Base-by-base conservation (phyloP, 805 yeast genomes). In the Scheffersomyces lignosus region DNA sequence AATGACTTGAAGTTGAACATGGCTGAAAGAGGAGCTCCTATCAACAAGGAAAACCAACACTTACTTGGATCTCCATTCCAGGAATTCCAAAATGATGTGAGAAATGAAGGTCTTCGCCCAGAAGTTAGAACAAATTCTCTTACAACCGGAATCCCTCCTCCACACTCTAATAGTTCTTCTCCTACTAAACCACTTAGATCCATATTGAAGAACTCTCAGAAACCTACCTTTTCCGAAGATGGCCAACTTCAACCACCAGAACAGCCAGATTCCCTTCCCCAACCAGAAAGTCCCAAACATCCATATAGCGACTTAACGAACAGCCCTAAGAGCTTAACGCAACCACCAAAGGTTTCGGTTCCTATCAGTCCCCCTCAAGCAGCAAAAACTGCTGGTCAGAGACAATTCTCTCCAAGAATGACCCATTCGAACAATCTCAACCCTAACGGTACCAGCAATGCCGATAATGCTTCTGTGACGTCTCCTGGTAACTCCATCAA, bases 401-500 rank as follows among this genome's bases (percentile, higher is more conserved):
- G 28, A 6, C 37, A 30, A 27, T 18, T 32, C 27, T 20, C 18
- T 20, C 24, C 24, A 7, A 20, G 10, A 10, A 14, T 6, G 6
- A 7, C 24, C 24, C 9, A 28, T 18, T 13, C 5, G 5, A 8
- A 6, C 31, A 13, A 20, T 20, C n/a, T n/a, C n/a, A n/a, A n/a
- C n/a, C n/a, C n/a, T n/a, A n/a, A n/a, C n/a, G n/a, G n/a, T n/a
- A n/a, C n/a, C n/a, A n/a, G n/a, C n/a, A 10, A 20, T 7, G 7
- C 10, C 9, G 7, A 22, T 12, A 30, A 31, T 7, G 41, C 47
- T 2, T 23, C 31, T 12, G 13, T 35, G 10, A 35, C 51, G 6
- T 63, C 71, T 1, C 54, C 62, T 7, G 45, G 56, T 1, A 54
- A 46, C 28, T 65, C 71, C 4, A 68, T 68, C 41, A 62, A 64